Conservation (phyloP, 768 basidiomycete species). For the Boletus sp. region DNA sequence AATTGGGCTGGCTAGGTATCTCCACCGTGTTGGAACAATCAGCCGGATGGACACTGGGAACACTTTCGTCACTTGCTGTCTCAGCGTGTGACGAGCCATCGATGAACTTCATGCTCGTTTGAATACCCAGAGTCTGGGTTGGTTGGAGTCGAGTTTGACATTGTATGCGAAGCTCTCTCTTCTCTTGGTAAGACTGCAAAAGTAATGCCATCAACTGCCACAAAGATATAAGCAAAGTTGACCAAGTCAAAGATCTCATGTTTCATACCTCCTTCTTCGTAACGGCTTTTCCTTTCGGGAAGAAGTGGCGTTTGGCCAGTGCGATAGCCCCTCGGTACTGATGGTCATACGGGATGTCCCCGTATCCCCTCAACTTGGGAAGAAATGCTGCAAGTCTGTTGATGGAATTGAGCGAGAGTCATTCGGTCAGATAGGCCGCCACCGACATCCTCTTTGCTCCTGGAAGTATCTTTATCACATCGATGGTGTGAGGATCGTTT, state of each 20-base stretch:
- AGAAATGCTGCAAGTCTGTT: conserved; percentile 27
- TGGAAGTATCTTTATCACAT: conserved; percentile 26
- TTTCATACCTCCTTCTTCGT: conserved; percentile 29
- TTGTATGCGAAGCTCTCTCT: conserved; percentile 7
- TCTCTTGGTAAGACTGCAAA: conserved; percentile 27
- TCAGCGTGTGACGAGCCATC: background rate
- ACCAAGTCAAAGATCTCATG: background rate
- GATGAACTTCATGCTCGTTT: conserved; percentile 17
- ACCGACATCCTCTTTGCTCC: conserved; percentile 24
- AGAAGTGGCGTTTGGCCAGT: conserved; percentile 28
- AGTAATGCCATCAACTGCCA: conserved; percentile 23
- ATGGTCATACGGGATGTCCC: conserved; percentile 25
- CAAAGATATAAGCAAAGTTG: background rate
- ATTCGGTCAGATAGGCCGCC: background rate
- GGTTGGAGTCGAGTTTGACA: background rate
- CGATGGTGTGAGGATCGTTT: conserved; percentile 15
- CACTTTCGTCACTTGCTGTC: background rate
- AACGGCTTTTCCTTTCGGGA: conserved; percentile 19
- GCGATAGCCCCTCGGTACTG: conserved; percentile 30
- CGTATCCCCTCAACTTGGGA: conserved; percentile 30
- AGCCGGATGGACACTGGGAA: background rate
- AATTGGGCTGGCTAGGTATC: background rate
- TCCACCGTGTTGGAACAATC: background rate
- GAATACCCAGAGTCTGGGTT: conserved; percentile 19
- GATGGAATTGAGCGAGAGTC: background rate